Evolutionary conservation across 495 filamentous ascomycete species (phyloP), one percentile per base, ranked within the genome.

Genomic region (Daldinia concentrica): DNA sequence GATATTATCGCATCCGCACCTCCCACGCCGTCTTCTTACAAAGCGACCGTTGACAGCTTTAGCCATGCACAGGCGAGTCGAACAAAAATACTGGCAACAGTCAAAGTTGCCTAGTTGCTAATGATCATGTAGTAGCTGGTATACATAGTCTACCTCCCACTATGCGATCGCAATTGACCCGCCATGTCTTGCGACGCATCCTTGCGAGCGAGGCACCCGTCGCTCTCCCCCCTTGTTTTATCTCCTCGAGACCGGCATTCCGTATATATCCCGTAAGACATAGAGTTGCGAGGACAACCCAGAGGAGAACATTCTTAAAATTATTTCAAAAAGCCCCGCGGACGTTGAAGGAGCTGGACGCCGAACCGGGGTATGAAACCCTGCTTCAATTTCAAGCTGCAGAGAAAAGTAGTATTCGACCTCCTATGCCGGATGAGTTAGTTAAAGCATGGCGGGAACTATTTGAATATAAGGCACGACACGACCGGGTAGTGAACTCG

Each of bases 141-240:
- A 60, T 60, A 70, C 63, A 65, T 79, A 78, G 69, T 66, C 58
- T 66, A 62, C 62, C 77, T 68, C 78, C 74, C 79, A 74, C 79
- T 68, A 96, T 96, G 93, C 91, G 90, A 76, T 94, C 93, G 79
- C 91, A 93, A 76, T 86, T 97, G 71, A 66, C 78, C 73, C 78
- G 78, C 74, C 74, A 80, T 80, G 77, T 70, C 72, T 74, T 76
- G 73, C 75, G 74, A 73, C 77, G 77, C 73, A 70, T 73, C 72
- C 78, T 71, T 69, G 65, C 74, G 62, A 54, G 71, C 62, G 64
- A 71, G 54, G 73, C 29, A 58, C 62, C 69, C 52, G 69, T 48
- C 72, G 60, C 66, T 55, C 59, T 57, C 32, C 64, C 60, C 64
- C 58, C 64, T 63, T 66, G 55, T 55, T 68, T 66, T 48, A 30